phyloP scores from a whole-genome alignment of 495 filamentous ascomycete genomes.

The Hypoxylon rickii region DNA sequence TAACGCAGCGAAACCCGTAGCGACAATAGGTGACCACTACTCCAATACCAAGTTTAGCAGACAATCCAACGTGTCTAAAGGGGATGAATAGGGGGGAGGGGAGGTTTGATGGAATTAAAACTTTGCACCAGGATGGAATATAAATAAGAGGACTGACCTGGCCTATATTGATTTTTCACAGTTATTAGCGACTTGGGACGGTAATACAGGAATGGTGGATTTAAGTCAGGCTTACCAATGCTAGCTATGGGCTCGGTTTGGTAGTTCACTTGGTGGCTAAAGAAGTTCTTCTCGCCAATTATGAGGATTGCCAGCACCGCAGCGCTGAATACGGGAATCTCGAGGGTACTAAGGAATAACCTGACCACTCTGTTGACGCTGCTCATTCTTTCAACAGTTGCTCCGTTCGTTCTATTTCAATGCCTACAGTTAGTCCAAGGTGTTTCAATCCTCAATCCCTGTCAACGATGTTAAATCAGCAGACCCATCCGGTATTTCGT shows the following conservation, averaged over 20 bases:
- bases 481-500: no score
- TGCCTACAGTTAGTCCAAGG: not conserved
- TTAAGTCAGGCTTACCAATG: constrained; percentile 48
- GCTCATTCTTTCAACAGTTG: constrained; percentile 54
- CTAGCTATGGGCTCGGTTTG: constrained; percentile 61
- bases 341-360: constrained; percentile 51
- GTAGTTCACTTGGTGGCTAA: constrained; percentile 51
- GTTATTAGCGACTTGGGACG: constrained; percentile 17
- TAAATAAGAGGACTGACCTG: constrained; percentile 15
- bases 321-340: constrained; percentile 57
- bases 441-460: not conserved
- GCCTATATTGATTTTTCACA: not conserved
- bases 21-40: constrained; percentile 63
- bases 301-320: constrained; percentile 60
- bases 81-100: not conserved
- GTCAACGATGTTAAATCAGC: no score
- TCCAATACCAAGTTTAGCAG: constrained; percentile 34
- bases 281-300: constrained; percentile 64
- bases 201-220: not conserved
- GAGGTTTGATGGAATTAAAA: no score
- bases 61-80: not conserved
- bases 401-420: constrained; percentile 53
- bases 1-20: constrained; percentile 55
- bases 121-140: not conserved
- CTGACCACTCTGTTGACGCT: constrained; percentile 50